Evolutionary conservation across 2,329 filamentous ascomycete species (phyloP).

Genomic region (Aspergillus nomiae): DNA sequence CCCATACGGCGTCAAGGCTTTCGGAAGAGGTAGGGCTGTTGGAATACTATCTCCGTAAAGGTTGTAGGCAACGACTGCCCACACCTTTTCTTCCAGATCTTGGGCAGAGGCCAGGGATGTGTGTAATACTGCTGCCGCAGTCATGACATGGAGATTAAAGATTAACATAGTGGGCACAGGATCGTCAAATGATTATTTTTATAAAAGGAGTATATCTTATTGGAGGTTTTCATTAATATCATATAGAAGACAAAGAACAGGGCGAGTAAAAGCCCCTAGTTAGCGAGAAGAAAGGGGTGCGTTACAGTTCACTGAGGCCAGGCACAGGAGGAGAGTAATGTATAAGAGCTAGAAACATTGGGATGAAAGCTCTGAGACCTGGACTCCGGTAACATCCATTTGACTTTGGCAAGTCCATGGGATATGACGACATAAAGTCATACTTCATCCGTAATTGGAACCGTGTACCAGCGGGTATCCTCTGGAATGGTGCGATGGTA

Average conservation of each 20-base stretch:
- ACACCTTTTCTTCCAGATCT: slow-evolving; percentile 37
- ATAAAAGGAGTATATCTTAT: neutral
- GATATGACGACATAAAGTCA: slow-evolving; percentile 18
- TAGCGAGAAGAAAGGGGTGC: neutral
- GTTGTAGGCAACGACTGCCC: slow-evolving; percentile 57
- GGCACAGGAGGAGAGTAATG: neutral
- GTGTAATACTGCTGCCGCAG: slow-evolving; percentile 20
- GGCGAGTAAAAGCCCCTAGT: neutral
- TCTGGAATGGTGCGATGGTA: neutral
- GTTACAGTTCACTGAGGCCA: neutral
- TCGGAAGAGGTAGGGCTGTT: slow-evolving; percentile 35
- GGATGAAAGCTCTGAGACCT: slow-evolving; percentile 1
- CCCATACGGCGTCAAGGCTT: slow-evolving; percentile 54
- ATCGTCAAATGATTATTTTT: neutral
- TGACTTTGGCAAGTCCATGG: slow-evolving; percentile 2
- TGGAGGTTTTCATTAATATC: neutral
- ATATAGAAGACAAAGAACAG: neutral
- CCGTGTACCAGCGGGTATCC: neutral
- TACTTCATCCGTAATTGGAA: neutral
- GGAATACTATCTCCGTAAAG: slow-evolving; percentile 59
- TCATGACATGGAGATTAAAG: slow-evolving; percentile 7
- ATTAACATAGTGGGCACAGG: slow-evolving; percentile 11
- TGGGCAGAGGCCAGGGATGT: slow-evolving; percentile 25
- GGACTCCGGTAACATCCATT: slow-evolving; percentile 6
- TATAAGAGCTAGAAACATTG: neutral